Percentiles rank a stretch among this genome's conserved stretches.
Evolutionary conservation across 2,329 filamentous ascomycete genomes (phyloP).

Genomic region (Calonectria montana): DNA sequence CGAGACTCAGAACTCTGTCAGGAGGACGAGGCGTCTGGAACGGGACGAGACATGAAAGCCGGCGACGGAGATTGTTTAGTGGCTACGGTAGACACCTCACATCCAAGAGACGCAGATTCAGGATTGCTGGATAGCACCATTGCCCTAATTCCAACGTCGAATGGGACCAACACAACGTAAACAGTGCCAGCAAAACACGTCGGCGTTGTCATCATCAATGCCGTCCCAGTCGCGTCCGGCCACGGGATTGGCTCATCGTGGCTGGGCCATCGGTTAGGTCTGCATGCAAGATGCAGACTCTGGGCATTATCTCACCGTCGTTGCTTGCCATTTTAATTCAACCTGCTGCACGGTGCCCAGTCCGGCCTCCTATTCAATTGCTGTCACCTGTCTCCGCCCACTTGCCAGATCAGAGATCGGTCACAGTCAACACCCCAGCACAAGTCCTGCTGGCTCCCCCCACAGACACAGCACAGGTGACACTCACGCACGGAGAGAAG

Average conservation of each 20-base stretch:
- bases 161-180: conserved; percentile 4
- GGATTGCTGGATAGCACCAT: background rate
- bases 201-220: conserved; percentile 17
- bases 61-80: conserved; percentile 4
- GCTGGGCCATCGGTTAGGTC: conserved; percentile 6
- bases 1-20: conserved; percentile 10
- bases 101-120: background rate
- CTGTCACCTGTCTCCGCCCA: conserved; percentile 17
- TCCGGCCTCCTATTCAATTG: conserved; percentile 19
- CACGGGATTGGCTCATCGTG: conserved; percentile 15
- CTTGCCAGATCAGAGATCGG: background rate
- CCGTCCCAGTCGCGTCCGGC: conserved; percentile 11
- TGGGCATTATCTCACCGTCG: conserved; percentile 12
- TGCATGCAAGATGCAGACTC: conserved; percentile 19
- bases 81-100: background rate
- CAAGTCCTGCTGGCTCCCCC: background rate
- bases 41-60: background rate
- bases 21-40: background rate
- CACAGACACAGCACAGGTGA: background rate
- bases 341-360: conserved; percentile 21
- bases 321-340: conserved; percentile 23
- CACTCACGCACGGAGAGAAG: background rate
- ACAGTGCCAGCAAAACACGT: conserved; percentile 17
- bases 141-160: background rate
- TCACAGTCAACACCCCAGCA: background rate